Evolutionary conservation across 2,329 filamentous ascomycete species (phyloP).

Genomic region (Claviceps paspali): DNA sequence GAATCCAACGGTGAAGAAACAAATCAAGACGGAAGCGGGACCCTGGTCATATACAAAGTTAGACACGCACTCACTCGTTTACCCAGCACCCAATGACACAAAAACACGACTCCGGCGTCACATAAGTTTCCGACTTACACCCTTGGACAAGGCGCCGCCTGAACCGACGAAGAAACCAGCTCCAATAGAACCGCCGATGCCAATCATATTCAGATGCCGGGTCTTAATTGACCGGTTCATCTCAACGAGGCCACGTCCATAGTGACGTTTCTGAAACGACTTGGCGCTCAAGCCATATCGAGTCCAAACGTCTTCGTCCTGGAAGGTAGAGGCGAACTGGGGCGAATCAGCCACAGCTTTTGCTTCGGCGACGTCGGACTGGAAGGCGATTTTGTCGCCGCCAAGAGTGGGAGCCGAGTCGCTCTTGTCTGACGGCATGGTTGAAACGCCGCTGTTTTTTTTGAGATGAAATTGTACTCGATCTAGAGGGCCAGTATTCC

Average conservation of each 20-base stretch:
- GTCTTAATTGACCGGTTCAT: constrained; percentile 35
- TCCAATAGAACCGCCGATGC: constrained; percentile 45
- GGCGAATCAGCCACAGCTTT: constrained; percentile 3
- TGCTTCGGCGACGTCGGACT: constrained; percentile 1
- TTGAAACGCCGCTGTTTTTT: no score
- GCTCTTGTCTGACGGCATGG: constrained; percentile 2
- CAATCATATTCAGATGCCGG: constrained; percentile 47
- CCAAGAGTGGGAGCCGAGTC: background rate
- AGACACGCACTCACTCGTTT: background rate
- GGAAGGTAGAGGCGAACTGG: constrained; percentile 7
- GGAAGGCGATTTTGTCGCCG: constrained; percentile 5
- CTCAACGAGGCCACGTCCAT: constrained; percentile 17
- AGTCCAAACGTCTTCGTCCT: constrained; percentile 18
- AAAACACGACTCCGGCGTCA: no score
- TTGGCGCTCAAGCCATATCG: constrained; percentile 20
- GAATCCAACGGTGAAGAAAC: constrained; percentile 40
- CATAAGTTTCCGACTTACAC: constrained; percentile 28
- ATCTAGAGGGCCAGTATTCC: no score
- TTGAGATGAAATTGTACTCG: no score
- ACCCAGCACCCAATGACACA: background rate
- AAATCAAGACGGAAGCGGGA: constrained; percentile 29
- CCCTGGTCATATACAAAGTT: constrained; percentile 9
- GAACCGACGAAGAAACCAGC: constrained; percentile 49
- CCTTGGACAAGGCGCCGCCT: constrained; percentile 34
- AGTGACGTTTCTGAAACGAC: constrained; percentile 20